Base-by-base conservation (phyloP, 2,329 filamentous ascomycete genomes). In the Colletotrichum falcatum region DNA sequence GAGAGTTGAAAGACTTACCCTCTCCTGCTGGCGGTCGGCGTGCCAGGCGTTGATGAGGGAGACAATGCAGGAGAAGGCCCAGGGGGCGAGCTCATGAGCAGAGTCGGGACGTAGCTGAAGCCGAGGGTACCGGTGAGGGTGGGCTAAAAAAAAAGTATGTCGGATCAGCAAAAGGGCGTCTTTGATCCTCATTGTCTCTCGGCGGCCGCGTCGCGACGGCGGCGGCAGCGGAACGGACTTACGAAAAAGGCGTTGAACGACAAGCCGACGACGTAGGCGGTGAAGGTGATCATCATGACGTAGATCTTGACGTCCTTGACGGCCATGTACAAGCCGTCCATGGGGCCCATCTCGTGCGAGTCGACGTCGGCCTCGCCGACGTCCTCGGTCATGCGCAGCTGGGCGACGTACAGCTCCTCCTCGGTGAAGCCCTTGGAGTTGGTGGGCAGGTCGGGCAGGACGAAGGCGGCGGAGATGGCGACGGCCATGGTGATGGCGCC, bases 251-350 rank as follows among this genome's bases (percentile, higher is more conserved):
- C 86, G 73, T 89, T 89, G 77, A 89, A 89, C 0, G 87, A 86
- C 48, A 84, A 77, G 3, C 88, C 88, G 7, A 90, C 83, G 9
- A 90, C 87, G 71, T 90, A 90, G 4, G 88, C 86, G 3, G 87
- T 88, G 67, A 90, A 87, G 1, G 87, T 88, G 8, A 90, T 65
- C 84, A 89, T 90, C 86, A 91, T 87, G 70, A 91, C 75, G 75
- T 90, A 91, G 72, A 90, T 88, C 81, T 90, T 91, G 73, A 80
- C 20, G 72, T 91, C 89, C 77, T 87, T 88, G 60, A 90, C 75
- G 0, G 88, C 87, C 84, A 91, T 87, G 62, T 86, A 80, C 37
- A 89, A 77, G 12, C 89, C 89, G 11, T 83, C 83, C 71, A 88
- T 85, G 2, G 82, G 75, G 3, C 84, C 84, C 74, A 88, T 82